phyloP scores from a whole-genome alignment of 1,284 basidiomycete genomes.

The Puccinia hordei region DNA sequence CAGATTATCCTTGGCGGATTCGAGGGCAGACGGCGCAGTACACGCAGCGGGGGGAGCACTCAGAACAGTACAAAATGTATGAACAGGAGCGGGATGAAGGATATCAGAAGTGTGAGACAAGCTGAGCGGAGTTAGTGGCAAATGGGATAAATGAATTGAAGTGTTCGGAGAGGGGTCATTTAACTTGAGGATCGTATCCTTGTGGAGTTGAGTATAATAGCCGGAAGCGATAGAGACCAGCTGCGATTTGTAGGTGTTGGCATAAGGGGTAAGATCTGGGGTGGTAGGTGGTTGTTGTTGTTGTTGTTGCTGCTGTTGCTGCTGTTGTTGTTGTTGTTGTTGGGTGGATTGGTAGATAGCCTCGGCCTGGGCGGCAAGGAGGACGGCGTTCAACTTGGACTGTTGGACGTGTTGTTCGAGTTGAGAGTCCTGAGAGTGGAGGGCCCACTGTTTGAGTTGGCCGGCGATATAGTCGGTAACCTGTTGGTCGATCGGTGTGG shows the following conservation, averaged over 20 bases:
- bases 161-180: neutral
- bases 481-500: conserved; percentile 21
- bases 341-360: conserved; percentile 22
- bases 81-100: too few relatives aligned
- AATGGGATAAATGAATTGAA: neutral
- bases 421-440: conserved; percentile 41
- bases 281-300: neutral
- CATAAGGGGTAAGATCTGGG: conserved; percentile 30
- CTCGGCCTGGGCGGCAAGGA: conserved; percentile 33
- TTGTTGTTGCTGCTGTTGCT: neutral
- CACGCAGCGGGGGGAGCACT: too few relatives aligned
- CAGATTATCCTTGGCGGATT: too few relatives aligned
- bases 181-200: conserved; percentile 26
- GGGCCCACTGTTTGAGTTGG: conserved; percentile 43
- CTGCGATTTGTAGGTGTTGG: conserved; percentile 36
- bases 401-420: conserved; percentile 44
- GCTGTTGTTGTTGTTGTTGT: neutral
- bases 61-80: too few relatives aligned
- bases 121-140: neutral
- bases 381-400: conserved; percentile 25
- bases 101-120: neutral
- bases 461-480: conserved; percentile 32
- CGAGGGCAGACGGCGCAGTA: too few relatives aligned
- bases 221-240: conserved; percentile 29
- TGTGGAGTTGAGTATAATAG: conserved; percentile 33